Conservation (phyloP, 495 filamentous ascomycete species). For the Penicillium paxilli region DNA sequence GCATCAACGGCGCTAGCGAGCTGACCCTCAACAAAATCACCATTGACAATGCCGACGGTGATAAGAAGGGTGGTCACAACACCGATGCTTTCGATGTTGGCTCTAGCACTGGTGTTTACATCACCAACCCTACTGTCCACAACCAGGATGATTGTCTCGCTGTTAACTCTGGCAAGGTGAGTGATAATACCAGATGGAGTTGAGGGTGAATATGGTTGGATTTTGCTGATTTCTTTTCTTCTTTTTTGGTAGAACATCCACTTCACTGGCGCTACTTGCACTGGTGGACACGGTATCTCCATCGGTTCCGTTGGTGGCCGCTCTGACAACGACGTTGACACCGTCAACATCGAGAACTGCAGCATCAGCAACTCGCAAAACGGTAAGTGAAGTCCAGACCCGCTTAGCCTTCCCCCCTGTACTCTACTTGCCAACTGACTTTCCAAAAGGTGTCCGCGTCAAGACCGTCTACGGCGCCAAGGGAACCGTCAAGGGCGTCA, state of each 20-base stretch:
- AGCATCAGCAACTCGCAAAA: conserved; percentile 42
- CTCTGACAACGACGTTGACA: conserved; percentile 53
- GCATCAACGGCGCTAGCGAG: conserved; percentile 41
- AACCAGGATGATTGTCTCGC: conserved; percentile 71
- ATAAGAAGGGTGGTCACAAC: conserved; percentile 55
- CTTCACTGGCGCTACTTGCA: conserved; percentile 46
- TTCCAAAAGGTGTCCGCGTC: conserved; percentile 40
- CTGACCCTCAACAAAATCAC: conserved; percentile 54
- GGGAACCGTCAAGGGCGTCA: conserved; percentile 22
- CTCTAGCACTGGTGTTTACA: conserved; percentile 48
- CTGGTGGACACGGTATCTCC: conserved; percentile 59
- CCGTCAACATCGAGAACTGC: conserved; percentile 49
- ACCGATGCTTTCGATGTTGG: conserved; percentile 70
- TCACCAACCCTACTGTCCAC: conserved; percentile 53
- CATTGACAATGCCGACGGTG: conserved; percentile 61
- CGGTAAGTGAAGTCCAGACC: neutral
- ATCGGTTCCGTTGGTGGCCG: conserved; percentile 64
- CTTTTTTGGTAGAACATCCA: conserved; percentile 36
- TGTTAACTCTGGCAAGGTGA: conserved; percentile 47
- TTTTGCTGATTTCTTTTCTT: too few relatives aligned
- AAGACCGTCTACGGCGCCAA: conserved; percentile 27
- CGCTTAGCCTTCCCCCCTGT: too few relatives aligned
- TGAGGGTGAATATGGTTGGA: too few relatives aligned
- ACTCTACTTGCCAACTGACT: too few relatives aligned
- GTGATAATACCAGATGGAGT: too few relatives aligned